Percentiles rank a stretch among this genome's conserved stretches.
These are phyloP conservation scores for Salix udensis DNA, from an alignment of 345 rosid genomes.

Conservation along the genomic window DNA sequence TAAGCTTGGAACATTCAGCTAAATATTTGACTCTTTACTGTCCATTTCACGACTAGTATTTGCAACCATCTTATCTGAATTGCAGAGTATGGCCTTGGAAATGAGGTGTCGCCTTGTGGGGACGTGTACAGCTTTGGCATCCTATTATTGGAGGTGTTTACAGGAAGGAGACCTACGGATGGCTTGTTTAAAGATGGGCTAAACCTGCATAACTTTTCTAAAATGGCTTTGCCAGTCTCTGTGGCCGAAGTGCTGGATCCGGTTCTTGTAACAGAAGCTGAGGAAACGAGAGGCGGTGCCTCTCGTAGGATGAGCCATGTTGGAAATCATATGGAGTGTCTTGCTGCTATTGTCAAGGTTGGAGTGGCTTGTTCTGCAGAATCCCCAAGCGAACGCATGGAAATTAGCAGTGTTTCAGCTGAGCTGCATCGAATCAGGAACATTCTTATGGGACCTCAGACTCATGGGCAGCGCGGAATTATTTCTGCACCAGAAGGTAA, in stretches of 20 bases:
- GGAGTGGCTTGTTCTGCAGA: neutral
- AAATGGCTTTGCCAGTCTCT: neutral
- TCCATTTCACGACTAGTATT: no score
- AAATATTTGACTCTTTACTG: no score
- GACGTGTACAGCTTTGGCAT: constrained; percentile 40
- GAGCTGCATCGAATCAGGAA: neutral
- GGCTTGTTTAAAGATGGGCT: constrained; percentile 6
- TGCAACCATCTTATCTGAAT: neutral
- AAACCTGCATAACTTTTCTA: neutral
- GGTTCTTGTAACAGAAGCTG: neutral
- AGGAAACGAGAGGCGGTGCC: neutral
- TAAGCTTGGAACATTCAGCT: no score
- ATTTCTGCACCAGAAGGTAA: neutral
- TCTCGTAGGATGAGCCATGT: no score
- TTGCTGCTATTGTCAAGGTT: neutral
- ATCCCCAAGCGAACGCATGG: neutral
- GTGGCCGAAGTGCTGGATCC: neutral
- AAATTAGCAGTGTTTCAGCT: neutral
- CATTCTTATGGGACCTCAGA: neutral
- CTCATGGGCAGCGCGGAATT: neutral
- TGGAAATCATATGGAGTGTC: neutral
- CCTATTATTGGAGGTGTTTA: constrained; percentile 30
- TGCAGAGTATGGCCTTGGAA: constrained; percentile 15
- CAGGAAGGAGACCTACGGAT: constrained; percentile 14
- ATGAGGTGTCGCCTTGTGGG: neutral